A percentile compares a stretch with the other conserved stretches of the same genome.
Evolutionary conservation across 306 rosid species (phyloP).

Genomic region (Hippophae gyantsensis): DNA sequence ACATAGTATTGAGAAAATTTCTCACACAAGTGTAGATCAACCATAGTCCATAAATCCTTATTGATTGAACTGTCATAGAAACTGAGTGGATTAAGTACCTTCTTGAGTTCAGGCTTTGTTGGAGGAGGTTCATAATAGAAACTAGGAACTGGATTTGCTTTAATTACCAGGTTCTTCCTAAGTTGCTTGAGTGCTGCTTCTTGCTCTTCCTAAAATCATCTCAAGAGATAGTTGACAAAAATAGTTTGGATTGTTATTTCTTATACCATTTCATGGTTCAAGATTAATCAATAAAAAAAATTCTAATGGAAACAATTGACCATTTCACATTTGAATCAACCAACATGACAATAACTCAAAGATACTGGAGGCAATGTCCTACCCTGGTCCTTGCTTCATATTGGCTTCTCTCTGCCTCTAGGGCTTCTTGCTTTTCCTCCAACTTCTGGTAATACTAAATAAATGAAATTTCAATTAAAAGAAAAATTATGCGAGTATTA

Average conservation of each 20-base stretch:
- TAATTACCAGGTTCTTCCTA: slow-evolving; percentile 76
- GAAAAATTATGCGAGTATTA: background rate
- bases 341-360: slow-evolving; percentile 1
- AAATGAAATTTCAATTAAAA: slow-evolving; percentile 18
- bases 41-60: background rate
- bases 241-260: background rate
- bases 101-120: slow-evolving; percentile 70
- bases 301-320: slow-evolving; percentile 3
- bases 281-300: no score
- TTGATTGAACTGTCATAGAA: slow-evolving; percentile 1
- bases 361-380: slow-evolving; percentile 9
- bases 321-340: background rate
- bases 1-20: no score
- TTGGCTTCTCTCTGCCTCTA: slow-evolving; percentile 73
- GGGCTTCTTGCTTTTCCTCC: slow-evolving; percentile 85
- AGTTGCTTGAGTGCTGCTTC: slow-evolving; percentile 78
- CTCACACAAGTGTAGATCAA: background rate
- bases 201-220: slow-evolving; percentile 73
- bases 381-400: slow-evolving; percentile 78
- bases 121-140: slow-evolving; percentile 92
- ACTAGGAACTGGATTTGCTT: slow-evolving; percentile 92
- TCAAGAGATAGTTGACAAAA: slow-evolving; percentile 12
- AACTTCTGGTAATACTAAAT: slow-evolving; percentile 67
- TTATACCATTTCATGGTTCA: background rate
- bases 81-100: slow-evolving; percentile 39